These are phyloP conservation scores for Scopulariopsis brevicaulis DNA, from an alignment of 2,329 filamentous ascomycete species.

Conservation along the genomic window DNA sequence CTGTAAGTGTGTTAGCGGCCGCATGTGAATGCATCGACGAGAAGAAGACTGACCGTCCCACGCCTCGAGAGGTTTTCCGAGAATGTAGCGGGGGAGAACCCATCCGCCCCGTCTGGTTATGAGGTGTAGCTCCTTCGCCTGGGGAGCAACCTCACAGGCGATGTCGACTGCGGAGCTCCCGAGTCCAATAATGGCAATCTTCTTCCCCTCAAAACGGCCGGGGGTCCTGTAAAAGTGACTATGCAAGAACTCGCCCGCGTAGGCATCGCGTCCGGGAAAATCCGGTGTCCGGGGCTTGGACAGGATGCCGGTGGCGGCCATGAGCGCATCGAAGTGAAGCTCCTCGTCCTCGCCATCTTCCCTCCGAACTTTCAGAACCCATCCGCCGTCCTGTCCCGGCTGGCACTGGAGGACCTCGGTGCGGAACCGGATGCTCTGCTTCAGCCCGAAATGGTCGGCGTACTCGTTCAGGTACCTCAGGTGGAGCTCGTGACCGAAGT, in stretches of 20 bases:
- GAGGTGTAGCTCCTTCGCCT: slow-evolving; percentile 20
- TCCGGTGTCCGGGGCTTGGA: slow-evolving; percentile 18
- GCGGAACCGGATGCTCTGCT: slow-evolving; percentile 19
- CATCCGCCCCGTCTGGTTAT: slow-evolving; percentile 24
- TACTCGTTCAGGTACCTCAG: slow-evolving; percentile 23
- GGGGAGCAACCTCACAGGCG: slow-evolving; percentile 20
- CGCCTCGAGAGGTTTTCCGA: slow-evolving; percentile 21
- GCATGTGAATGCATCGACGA: not conserved
- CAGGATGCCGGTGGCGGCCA: slow-evolving; percentile 20
- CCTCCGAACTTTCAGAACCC: slow-evolving; percentile 15
- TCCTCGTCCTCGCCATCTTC: slow-evolving; percentile 10
- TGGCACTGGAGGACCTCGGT: slow-evolving; percentile 19
- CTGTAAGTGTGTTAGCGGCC: slow-evolving; percentile 5
- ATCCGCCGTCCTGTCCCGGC: slow-evolving; percentile 14
- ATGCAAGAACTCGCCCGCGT: slow-evolving; percentile 21
- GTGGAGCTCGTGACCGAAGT: slow-evolving; percentile 21
- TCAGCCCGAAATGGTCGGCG: slow-evolving; percentile 20
- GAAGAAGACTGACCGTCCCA: slow-evolving; percentile 17
- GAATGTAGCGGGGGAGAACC: slow-evolving; percentile 23
- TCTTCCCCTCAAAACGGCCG: slow-evolving; percentile 20
- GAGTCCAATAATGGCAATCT: slow-evolving; percentile 22
- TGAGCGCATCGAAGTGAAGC: slow-evolving; percentile 19
- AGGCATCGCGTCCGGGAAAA: slow-evolving; percentile 17
- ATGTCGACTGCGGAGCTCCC: slow-evolving; percentile 26
- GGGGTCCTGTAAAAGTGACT: slow-evolving; percentile 23